Percentiles rank a stretch among this genome's conserved stretches.
Conservation (phyloP, 2,329 filamentous ascomycete genomes). For the Stagonosporopsis vannaccii region DNA sequence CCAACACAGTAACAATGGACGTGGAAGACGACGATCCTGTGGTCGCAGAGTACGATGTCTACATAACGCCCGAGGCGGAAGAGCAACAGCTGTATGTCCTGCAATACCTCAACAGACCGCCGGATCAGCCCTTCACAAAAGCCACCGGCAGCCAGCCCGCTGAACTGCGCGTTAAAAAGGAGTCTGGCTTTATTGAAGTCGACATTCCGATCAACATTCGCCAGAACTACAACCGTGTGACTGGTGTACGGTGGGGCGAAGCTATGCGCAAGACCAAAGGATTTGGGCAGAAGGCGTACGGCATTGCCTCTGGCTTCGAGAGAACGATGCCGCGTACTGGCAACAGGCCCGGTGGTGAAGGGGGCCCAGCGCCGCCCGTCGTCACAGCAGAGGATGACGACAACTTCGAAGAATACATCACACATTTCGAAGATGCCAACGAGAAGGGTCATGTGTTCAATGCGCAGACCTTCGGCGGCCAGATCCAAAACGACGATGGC, state of each 20-base stretch:
- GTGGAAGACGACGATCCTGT: conserved; percentile 57
- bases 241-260: conserved; percentile 84
- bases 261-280: conserved; percentile 66
- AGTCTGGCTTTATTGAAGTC: conserved; percentile 85
- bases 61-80: conserved; percentile 77
- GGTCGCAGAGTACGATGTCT: conserved; percentile 75
- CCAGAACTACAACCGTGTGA: conserved; percentile 81
- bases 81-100: conserved; percentile 70
- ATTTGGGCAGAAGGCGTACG: conserved; percentile 54
- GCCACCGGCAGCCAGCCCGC: conserved; percentile 63
- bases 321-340: conserved; percentile 40
- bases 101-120: conserved; percentile 83
- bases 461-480: conserved; percentile 85
- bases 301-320: conserved; percentile 56
- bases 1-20: conserved; percentile 28
- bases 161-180: conserved; percentile 81
- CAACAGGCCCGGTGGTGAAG: conserved; percentile 36
- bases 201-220: conserved; percentile 80
- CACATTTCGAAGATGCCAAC: conserved; percentile 67
- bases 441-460: conserved; percentile 75
- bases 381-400: conserved; percentile 65
- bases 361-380: conserved; percentile 29
- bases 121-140: conserved; percentile 69
- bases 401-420: conserved; percentile 65
- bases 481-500: conserved; percentile 72